Base-by-base conservation (phyloP, 495 filamentous ascomycete species). In the Penicillium lagena region DNA sequence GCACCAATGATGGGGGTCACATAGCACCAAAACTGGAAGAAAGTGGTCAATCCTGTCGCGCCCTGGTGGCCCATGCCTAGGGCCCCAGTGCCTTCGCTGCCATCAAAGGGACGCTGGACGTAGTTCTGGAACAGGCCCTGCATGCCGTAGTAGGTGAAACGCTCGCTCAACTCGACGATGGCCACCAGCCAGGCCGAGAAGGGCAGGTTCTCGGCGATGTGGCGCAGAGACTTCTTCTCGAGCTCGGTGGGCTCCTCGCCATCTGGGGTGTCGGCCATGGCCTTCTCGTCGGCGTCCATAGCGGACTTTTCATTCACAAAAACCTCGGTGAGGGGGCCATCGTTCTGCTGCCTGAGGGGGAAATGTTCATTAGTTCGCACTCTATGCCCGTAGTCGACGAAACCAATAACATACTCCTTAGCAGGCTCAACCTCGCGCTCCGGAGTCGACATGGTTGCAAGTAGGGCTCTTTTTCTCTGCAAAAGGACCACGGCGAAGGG, bases 91-190 rank as follows among this genome's bases (percentile, higher is more conserved):
- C 72, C 72, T 40, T 70, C 46, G 27, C 66, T 66, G 17, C 71
- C 68, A 42, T 74, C 65, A 9, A 68, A 56, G 28, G 69, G 60
- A 45, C 71, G 75, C 39, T 71, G 58, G 49, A 83, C 68, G 48
- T 84, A 83, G 62, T 82, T 81, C 58, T 81, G 70, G 63, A 71
- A 73, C 51, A 71, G 29, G 45, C 68, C 68, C 22, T 60, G 64
- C 60, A 80, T 70, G 41, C 81, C 80, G 59, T 83, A 84, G 71
- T 80, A 86, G 47, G 78, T 75, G 58, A 85, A 85, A 45, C 82
- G 76, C 66, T 86, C 82, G 54, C 77, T 79, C 35, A 85, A 49
- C 51, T 85, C 82, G 42, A 85, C 74, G 33, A 81, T 42, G 5
- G 76, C 78, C 17, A 86, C 77, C 37, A 82, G 60, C 67, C 75